Conservation (phyloP, 129 eudicot species). For the Glebionis coronaria region DNA sequence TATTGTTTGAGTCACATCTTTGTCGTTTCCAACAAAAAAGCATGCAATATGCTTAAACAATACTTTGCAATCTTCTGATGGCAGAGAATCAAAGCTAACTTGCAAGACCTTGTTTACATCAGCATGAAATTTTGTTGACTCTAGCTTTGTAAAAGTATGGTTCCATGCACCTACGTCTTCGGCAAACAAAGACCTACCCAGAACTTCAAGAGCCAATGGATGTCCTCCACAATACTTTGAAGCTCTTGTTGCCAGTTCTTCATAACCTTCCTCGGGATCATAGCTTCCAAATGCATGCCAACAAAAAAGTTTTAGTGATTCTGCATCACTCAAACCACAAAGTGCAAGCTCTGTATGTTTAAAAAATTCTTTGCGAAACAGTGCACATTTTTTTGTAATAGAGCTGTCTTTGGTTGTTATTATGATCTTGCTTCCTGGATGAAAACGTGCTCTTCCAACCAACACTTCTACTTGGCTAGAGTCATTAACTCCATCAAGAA, state of each 20-base stretch:
- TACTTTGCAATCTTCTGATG: not conserved
- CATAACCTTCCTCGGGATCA: not conserved
- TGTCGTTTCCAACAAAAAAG: constrained; percentile 21
- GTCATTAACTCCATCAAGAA: constrained; percentile 16
- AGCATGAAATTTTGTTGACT: not conserved
- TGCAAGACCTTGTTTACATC: not conserved
- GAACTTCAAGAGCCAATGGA: constrained; percentile 5
- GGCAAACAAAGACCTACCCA: not conserved
- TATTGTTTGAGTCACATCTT: not conserved
- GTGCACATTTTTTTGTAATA: not conserved
- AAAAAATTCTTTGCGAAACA: not conserved
- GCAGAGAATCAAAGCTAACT: constrained; percentile 4
- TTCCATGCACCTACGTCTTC: not conserved
- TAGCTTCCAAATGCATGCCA: constrained; percentile 16
- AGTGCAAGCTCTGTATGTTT: constrained; percentile 1
- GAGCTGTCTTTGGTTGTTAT: constrained; percentile 9
- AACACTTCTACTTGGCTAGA: not conserved
- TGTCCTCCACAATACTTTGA: constrained; percentile 17
- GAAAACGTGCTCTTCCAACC: not conserved
- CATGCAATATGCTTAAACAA: constrained; percentile 29
- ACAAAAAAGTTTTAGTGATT: constrained; percentile 10
- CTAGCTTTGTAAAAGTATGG: not conserved
- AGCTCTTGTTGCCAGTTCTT: not conserved
- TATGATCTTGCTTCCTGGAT: constrained; percentile 5
- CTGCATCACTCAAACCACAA: not conserved